Percentiles rank a stretch among this genome's conserved stretches.
These are phyloP conservation scores for Cronartium quercuum DNA, from an alignment of 1,284 basidiomycete species.

Conservation along the genomic window DNA sequence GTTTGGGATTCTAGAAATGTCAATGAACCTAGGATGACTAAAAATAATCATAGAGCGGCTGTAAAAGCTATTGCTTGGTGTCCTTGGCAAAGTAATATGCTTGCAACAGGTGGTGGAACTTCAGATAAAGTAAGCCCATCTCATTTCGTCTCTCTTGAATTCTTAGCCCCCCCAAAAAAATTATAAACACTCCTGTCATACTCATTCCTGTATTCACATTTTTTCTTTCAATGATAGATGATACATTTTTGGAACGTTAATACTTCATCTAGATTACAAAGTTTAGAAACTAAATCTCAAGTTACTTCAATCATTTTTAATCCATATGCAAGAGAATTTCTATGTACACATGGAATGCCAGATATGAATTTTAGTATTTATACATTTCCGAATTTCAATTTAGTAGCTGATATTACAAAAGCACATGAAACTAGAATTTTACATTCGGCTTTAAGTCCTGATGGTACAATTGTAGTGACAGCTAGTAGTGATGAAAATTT, in stretches of 20 bases:
- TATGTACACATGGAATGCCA: conserved; percentile 90
- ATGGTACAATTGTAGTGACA: conserved; percentile 80
- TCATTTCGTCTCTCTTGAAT: conserved; percentile 48
- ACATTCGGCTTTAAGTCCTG: conserved; percentile 74
- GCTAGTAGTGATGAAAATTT: conserved; percentile 88
- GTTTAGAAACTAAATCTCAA: conserved; percentile 72
- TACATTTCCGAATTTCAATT: conserved; percentile 63
- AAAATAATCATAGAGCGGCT: conserved; percentile 86
- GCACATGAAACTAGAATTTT: conserved; percentile 85
- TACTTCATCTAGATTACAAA: conserved; percentile 26
- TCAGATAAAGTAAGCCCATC: conserved; percentile 76
- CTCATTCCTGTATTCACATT: conserved; percentile 13
- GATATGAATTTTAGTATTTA: conserved; percentile 62
- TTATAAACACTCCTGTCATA: background rate
- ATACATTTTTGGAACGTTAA: conserved; percentile 39
- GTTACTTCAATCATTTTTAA: conserved; percentile 88
- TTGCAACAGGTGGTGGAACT: conserved; percentile 90
- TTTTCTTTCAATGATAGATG: conserved; percentile 23
- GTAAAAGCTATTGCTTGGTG: conserved; percentile 98
- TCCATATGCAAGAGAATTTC: conserved; percentile 78
- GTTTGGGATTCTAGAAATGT: conserved; percentile 81
- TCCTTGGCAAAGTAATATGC: conserved; percentile 85
- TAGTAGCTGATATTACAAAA: conserved; percentile 78
- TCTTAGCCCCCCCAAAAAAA: conserved; percentile 58
- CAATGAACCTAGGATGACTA: conserved; percentile 66